phyloP scores from a whole-genome alignment of 2,329 filamentous ascomycete species.

The Arthrobotrys megalospora region DNA sequence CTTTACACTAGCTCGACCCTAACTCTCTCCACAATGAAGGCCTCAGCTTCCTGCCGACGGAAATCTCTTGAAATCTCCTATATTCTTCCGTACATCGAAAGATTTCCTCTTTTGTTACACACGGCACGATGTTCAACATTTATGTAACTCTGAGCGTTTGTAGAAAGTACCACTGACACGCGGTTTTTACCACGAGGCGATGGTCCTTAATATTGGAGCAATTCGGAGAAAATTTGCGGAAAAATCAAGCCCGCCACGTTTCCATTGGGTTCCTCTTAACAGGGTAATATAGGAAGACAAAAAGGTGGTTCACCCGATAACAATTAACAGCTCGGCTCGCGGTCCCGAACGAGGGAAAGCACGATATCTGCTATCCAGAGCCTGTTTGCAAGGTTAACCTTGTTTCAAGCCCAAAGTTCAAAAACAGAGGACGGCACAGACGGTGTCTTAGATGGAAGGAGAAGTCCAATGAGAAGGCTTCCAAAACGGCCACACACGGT shows the following conservation, averaged over 20 bases:
- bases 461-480: conserved; percentile 38
- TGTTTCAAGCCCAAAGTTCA: conserved; percentile 39
- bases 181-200: conserved; percentile 39
- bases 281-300: conserved; percentile 50
- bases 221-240: conserved; percentile 62
- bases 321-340: conserved; percentile 61
- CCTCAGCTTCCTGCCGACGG: conserved; percentile 16
- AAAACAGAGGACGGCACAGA: conserved; percentile 61
- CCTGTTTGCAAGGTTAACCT: conserved; percentile 54
- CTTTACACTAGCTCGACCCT: conserved; percentile 13
- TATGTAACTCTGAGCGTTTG: conserved; percentile 45
- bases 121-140: conserved; percentile 31
- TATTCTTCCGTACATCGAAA: conserved; percentile 11
- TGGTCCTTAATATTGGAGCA: conserved; percentile 54
- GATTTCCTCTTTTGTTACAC: conserved; percentile 27
- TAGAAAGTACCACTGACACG: conserved; percentile 42
- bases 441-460: conserved; percentile 56
- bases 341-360: conserved; percentile 61
- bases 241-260: conserved; percentile 62
- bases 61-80: not conserved
- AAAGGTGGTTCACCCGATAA: conserved; percentile 57
- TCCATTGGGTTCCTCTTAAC: conserved; percentile 58
- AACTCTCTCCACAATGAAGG: not conserved
- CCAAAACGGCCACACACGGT: conserved; percentile 43
- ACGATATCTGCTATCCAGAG: conserved; percentile 59